Base-by-base conservation (phyloP, 2,329 filamentous ascomycete species). In the Claviceps capensis region DNA sequence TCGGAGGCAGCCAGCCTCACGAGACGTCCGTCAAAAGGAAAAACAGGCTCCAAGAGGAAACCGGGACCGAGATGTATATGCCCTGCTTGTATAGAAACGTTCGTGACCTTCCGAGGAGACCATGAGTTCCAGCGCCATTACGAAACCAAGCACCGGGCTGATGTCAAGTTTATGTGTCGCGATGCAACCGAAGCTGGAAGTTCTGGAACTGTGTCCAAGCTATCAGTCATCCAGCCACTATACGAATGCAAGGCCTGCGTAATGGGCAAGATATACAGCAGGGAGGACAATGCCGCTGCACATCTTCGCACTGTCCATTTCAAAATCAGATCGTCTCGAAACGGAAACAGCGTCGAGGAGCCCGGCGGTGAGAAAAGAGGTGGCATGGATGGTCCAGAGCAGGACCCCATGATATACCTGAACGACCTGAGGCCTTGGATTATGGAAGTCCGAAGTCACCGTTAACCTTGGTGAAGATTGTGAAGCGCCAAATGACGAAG, bases 231-330 rank as follows among this genome's bases (percentile, higher is more conserved):
- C 69, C 77, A 68, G 50, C 83, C 89, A 42, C 77, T 97, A 37
- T 72, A 74, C 49, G 85, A 85, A 58, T 96, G 90, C 78, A 95
- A 95, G 67, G 79, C 86, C 47, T 97, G 91, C 66, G 77, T 76
- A 48, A 76, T 77, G 45, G 71, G 77, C 52, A 96, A 95, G 72
- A 77, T 79, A 53, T 97, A 97, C 60, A 86, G 86, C 3, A 87
- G 86, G 16, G 93, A 96, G 69, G 96, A 97, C 70, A 97, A 97
- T 61, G 91, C 90, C 0, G 89, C 89, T 0, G 91, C 89, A 0
- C 91, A 97, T 64, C 76, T 97, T 8, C 79, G 90, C 43, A 82
- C 91, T 48, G 85, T 85, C 0, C 91, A 97, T 65, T 97, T 96
- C 74, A 86, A 85, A 62, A 83, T 73, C 50, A 79, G 78, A 66